Evolutionary conservation across 2,329 filamentous ascomycete species (phyloP).

Genomic region (Sordariomycetes sp.): DNA sequence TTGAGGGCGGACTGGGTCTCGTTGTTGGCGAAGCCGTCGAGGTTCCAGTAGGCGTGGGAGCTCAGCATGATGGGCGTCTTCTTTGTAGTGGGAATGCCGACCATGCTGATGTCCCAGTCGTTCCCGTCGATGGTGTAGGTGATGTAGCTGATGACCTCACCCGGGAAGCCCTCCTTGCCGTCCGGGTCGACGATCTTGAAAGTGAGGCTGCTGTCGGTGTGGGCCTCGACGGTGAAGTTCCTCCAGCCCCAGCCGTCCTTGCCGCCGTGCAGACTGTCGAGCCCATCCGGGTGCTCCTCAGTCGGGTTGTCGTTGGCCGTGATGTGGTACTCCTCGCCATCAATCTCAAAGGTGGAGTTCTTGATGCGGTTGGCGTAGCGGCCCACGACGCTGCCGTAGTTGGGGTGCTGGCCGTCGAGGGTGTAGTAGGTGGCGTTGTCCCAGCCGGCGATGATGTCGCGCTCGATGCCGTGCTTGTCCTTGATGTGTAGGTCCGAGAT

Average conservation of each 20-base stretch:
- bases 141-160: constrained; percentile 64
- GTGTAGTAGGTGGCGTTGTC: constrained; percentile 68
- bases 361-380: constrained; percentile 76
- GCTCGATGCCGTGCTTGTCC: constrained; percentile 57
- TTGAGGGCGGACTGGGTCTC: constrained; percentile 57
- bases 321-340: constrained; percentile 51
- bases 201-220: constrained; percentile 59
- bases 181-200: constrained; percentile 67
- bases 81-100: constrained; percentile 60
- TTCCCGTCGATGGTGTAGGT: constrained; percentile 61
- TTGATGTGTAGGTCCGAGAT: constrained; percentile 63
- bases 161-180: constrained; percentile 69
- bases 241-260: constrained; percentile 67
- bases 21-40: constrained; percentile 70
- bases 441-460: constrained; percentile 65
- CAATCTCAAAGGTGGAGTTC: constrained; percentile 64
- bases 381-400: constrained; percentile 65
- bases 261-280: constrained; percentile 61
- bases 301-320: constrained; percentile 55
- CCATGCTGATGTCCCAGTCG: constrained; percentile 66
- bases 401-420: constrained; percentile 55
- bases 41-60: constrained; percentile 70
- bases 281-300: constrained; percentile 36
- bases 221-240: constrained; percentile 67
- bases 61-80: constrained; percentile 79